phyloP scores from a whole-genome alignment of 495 filamentous ascomycete species.

The Penicillium paxilli region DNA sequence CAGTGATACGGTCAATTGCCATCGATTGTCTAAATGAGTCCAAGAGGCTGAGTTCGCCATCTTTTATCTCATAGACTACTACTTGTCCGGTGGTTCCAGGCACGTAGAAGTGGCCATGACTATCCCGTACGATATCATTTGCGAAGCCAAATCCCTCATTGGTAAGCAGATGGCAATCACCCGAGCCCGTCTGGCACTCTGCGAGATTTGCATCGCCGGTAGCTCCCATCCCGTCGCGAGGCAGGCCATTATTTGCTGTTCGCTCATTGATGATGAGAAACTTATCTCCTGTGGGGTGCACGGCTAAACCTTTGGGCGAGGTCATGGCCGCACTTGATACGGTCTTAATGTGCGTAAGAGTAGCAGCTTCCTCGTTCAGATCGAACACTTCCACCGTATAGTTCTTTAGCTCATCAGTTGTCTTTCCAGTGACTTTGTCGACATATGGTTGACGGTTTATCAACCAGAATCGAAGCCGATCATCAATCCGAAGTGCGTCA shows the following conservation, averaged over 20 bases:
- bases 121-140: slow-evolving; percentile 5
- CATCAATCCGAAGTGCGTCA: slow-evolving; percentile 2
- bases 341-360: slow-evolving; percentile 2
- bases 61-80: not conserved
- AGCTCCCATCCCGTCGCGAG: not conserved
- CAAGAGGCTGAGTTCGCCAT: not conserved
- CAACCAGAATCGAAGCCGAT: slow-evolving; percentile 13
- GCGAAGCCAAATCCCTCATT: slow-evolving; percentile 1
- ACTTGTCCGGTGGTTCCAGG: not conserved
- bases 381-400: slow-evolving; percentile 13
- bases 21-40: not conserved
- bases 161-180: slow-evolving; percentile 2
- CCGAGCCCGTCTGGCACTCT: slow-evolving; percentile 9
- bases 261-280: slow-evolving; percentile 12
- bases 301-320: slow-evolving; percentile 11
- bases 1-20: slow-evolving; percentile 8
- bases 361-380: not conserved
- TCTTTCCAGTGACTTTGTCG: slow-evolving; percentile 1
- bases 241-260: slow-evolving; percentile 1
- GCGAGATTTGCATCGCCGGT: slow-evolving; percentile 2
- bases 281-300: slow-evolving; percentile 2
- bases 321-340: slow-evolving; percentile 5
- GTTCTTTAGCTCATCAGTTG: not conserved
- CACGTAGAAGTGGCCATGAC: slow-evolving; percentile 3
- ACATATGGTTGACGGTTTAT: slow-evolving; percentile 10